Evolutionary conservation across 768 basidiomycete species (phyloP).

Genomic region (Pisolithus albus): DNA sequence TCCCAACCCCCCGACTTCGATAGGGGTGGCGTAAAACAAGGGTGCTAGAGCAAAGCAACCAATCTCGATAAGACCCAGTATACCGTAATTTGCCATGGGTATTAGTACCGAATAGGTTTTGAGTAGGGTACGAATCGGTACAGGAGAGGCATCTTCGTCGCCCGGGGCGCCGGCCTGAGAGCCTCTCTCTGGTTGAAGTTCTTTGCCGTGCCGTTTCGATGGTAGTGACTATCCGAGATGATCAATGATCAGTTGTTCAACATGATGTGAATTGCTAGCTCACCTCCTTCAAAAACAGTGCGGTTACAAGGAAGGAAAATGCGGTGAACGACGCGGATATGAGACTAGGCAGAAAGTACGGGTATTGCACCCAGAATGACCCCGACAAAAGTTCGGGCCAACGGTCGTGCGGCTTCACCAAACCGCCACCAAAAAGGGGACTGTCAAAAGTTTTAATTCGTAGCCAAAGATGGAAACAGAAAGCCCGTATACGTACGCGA

Average conservation of each 20-base stretch:
- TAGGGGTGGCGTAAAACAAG: conserved; percentile 39
- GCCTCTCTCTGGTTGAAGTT: conserved; percentile 1
- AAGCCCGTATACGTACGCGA: conserved; percentile 17
- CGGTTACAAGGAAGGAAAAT: conserved; percentile 11
- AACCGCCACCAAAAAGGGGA: conserved; percentile 52
- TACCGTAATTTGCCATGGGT: conserved; percentile 37
- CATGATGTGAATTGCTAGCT: not conserved
- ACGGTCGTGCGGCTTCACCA: conserved; percentile 48
- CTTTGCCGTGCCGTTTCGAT: conserved; percentile 8
- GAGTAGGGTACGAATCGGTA: conserved; percentile 30
- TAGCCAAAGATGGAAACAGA: no score
- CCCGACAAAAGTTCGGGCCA: conserved; percentile 44
- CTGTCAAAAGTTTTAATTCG: conserved; percentile 22
- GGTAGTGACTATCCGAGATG: conserved; percentile 17
- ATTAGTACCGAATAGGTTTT: conserved; percentile 30
- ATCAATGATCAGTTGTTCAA: not conserved
- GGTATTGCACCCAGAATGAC: conserved; percentile 30
- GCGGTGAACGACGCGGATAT: conserved; percentile 13
- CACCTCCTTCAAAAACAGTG: conserved; percentile 27
- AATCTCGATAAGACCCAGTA: conserved; percentile 39
- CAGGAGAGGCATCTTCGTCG: conserved; percentile 4
- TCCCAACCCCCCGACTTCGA: conserved; percentile 37
- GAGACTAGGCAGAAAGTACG: conserved; percentile 32
- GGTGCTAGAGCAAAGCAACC: conserved; percentile 34
- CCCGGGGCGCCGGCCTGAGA: not conserved